Conservation (phyloP, 805 yeast genomes). For the Saccharomyces paradoxus region DNA sequence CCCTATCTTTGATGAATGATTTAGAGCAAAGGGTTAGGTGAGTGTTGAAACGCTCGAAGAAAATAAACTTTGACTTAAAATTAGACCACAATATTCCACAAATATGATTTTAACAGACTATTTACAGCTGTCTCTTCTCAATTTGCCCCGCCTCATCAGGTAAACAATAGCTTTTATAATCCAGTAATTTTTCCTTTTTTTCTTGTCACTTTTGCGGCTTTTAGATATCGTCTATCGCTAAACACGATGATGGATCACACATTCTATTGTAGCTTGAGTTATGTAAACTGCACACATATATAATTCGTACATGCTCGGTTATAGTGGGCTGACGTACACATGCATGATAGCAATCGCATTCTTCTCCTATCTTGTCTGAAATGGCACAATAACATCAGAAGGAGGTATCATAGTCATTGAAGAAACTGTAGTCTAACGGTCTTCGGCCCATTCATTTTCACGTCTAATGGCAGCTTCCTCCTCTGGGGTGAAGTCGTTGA, state of each 20-base stretch:
- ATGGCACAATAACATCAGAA: background rate
- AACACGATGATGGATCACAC: background rate
- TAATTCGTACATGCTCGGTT: background rate
- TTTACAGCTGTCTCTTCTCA: background rate
- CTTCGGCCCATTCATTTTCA: constrained; percentile 89
- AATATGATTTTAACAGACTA: background rate
- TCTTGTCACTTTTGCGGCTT: background rate
- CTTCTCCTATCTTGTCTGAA: background rate
- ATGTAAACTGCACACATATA: background rate
- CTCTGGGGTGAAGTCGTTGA: constrained; percentile 76
- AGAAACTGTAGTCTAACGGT: constrained; percentile 38
- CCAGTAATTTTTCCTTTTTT: background rate
- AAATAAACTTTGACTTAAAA: background rate
- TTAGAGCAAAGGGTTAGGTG: no score
- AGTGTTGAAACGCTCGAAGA: background rate
- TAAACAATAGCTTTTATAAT: background rate
- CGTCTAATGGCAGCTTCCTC: constrained; percentile 82
- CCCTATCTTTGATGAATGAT: background rate
- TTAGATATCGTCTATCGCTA: background rate
- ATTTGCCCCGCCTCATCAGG: background rate
- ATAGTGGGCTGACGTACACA: background rate
- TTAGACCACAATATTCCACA: background rate
- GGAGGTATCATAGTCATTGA: background rate
- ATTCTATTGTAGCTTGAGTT: background rate
- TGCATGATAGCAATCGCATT: background rate